Evolutionary conservation across 2,329 filamentous ascomycete species (phyloP), one percentile per base, ranked within the genome.

Genomic region (Pseudohalonectria lignicola): DNA sequence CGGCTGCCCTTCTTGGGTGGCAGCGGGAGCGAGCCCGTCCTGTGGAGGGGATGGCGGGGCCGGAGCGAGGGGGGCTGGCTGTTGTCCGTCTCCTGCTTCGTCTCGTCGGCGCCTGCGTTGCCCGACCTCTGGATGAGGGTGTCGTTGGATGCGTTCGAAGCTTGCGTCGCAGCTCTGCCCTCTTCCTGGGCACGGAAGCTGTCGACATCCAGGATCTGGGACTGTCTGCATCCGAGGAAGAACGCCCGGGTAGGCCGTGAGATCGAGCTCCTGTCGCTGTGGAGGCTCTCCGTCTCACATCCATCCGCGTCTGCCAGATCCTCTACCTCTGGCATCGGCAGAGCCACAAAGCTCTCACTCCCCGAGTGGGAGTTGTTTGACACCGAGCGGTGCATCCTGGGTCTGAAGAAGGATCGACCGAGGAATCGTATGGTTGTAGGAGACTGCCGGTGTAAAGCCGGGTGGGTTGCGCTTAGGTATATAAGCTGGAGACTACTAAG

Each of bases 191-290:
- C 28, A 5, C 28, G 29, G 12, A n/a, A n/a, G n/a, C n/a, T n/a
- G n/a, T n/a, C n/a, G n/a, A 28, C 16, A 20, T 36, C 20, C 9
- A 36, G 13, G 20, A 19, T 19, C 5, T 36, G 34, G n/a, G 28
- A 26, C 18, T 33, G 15, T 5, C 39, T 15, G 21, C 28, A 32
- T 8, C 39, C 33, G 12, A 40, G 20, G 17, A 38, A 38, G 29
- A 38, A 33, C 3, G 36, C 36, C 8, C 30, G 20, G 6, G 30
- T 33, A 8, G 36, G 36, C 23, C 28, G 21, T 2, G 36, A 32
- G 20, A 38, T 33, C 9, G 20, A 31, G 30, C 21, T 15, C 28
- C 36, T 39, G 25, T 40, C 19, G 33, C 36, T 32, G 29, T 33
- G 36, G 19, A 28, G 13, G 34, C 20, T 36, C 25, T 34, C 17